Base-by-base conservation (phyloP, 345 rosid species). In the Zanthoxylum bungeanum region DNA sequence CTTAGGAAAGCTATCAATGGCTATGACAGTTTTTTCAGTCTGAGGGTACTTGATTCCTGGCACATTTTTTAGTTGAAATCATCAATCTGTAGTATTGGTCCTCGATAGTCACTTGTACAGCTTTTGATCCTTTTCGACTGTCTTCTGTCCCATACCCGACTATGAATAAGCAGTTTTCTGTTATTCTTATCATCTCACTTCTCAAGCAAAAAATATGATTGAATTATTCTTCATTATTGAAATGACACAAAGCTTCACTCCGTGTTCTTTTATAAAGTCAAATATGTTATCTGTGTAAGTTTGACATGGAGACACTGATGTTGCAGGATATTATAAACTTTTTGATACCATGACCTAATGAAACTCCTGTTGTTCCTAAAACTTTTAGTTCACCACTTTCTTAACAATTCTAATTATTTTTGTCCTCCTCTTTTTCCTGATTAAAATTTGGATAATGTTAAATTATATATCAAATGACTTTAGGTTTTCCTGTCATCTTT, bases 401-500 rank as follows among this genome's bases (percentile, higher is more conserved):
- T 39, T 61, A 0, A 1, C 1, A 5, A 61, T 8, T 57, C 17
- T 57, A 61, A 40, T 36, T 61, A 9, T 5, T 22, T 31, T 37
- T 9, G 5, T 33, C 4, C 4, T 37, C 16, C 16, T 22, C 5
- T 6, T 60, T 60, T 17, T n/a, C 27, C 40, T 33, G 40, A 34
- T 37, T 36, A 37, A 36, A 12, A 10, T 61, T n/a, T 24, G 65
- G 65, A 9, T n/a, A 60, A 61, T 37, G 1, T 9, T 61, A 56
- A 12, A 12, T 28, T 9, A 12, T 34, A 9, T 60, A 9, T 25
- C 14, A 51, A 66, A 59, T 59, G 42, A 40, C 42, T 61, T 28
- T 12, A 25, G 40, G 37, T 61, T 61, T 61, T 25, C 49, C 19
- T 24, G n/a, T 56, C 70, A 47, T 64, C 55, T 44, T 64, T 46